Evolutionary conservation across 2,329 filamentous ascomycete species (phyloP).

Genomic region (Colletotrichum phormii): DNA sequence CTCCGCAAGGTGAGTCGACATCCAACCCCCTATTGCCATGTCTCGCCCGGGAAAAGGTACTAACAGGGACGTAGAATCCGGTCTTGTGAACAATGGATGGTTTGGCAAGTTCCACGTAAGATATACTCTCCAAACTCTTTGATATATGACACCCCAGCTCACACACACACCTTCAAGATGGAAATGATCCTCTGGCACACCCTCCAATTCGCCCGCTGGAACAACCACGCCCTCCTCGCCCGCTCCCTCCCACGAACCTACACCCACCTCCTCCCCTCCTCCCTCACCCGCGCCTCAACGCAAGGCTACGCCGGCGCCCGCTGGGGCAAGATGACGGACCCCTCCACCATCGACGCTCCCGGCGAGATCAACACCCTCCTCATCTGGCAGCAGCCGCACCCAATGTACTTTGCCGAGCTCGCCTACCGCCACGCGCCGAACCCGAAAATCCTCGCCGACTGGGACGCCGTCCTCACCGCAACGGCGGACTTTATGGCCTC

Average conservation of each 20-base stretch:
- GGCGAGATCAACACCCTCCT: conserved; percentile 71
- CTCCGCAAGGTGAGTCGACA: conserved; percentile 54
- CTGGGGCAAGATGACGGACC: conserved; percentile 55
- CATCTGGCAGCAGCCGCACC: conserved; percentile 73
- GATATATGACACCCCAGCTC: neutral
- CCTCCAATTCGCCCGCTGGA: conserved; percentile 62
- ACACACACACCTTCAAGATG: conserved; percentile 43
- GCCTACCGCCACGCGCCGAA: conserved; percentile 61
- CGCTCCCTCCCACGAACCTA: conserved; percentile 60
- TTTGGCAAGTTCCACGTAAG: conserved; percentile 65
- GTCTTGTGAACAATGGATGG: conserved; percentile 66
- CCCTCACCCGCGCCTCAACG: conserved; percentile 47
- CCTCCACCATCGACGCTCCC: conserved; percentile 64
- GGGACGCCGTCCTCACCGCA: conserved; percentile 63
- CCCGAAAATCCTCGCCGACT: conserved; percentile 57
- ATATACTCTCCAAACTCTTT: neutral
- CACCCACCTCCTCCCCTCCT: conserved; percentile 55
- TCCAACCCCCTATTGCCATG: conserved; percentile 33
- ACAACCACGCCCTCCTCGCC: conserved; percentile 56
- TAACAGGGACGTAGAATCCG: conserved; percentile 41
- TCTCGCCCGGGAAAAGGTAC: neutral
- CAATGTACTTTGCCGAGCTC: conserved; percentile 69
- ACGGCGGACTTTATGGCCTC: conserved; percentile 71
- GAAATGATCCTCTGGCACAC: conserved; percentile 68
- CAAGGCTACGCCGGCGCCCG: conserved; percentile 59